Conservation (phyloP, 2,329 filamentous ascomycete genomes). For the Pestalotiopsis sp. region DNA sequence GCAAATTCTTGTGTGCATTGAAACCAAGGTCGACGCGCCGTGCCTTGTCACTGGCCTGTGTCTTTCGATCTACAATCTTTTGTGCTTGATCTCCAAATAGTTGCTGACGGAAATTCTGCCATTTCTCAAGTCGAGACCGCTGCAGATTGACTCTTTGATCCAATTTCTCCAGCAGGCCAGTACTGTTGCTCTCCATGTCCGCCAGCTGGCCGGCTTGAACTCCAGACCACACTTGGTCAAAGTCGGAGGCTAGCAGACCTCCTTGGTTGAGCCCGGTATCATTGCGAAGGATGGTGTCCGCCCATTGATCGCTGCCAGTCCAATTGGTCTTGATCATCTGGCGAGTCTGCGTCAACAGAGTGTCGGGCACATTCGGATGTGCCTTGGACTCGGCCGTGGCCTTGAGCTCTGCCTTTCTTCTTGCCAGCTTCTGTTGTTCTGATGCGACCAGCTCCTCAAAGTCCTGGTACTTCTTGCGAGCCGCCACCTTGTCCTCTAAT, state of each 20-base stretch:
- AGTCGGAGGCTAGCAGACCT: conserved; percentile 66
- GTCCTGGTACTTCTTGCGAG: conserved; percentile 59
- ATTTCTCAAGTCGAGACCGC: conserved; percentile 68
- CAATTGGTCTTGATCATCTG: conserved; percentile 72
- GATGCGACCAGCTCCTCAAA: conserved; percentile 66
- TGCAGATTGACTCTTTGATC: conserved; percentile 70
- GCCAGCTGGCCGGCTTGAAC: conserved; percentile 61
- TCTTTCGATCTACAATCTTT: conserved; percentile 23
- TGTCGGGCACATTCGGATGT: conserved; percentile 40
- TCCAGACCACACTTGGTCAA: conserved; percentile 71
- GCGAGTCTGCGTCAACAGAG: conserved; percentile 53
- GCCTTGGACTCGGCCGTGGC: conserved; percentile 25
- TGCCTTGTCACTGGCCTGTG: conserved; percentile 26
- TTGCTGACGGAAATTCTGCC: conserved; percentile 67
- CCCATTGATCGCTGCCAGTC: conserved; percentile 77
- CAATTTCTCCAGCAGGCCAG: conserved; percentile 69
- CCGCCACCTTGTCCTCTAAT: conserved; percentile 61
- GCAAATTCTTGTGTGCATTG: conserved; percentile 51
- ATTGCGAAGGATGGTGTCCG: conserved; percentile 70
- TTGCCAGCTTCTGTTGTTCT: conserved; percentile 62
- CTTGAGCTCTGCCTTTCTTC: conserved; percentile 51
- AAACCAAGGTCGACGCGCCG: conserved; percentile 58
- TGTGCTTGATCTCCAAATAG: conserved; percentile 42
- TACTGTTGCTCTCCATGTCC: conserved; percentile 54
- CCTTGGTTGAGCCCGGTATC: conserved; percentile 60